Conservation (phyloP, 148 eudicot species). For the Silene conica region DNA sequence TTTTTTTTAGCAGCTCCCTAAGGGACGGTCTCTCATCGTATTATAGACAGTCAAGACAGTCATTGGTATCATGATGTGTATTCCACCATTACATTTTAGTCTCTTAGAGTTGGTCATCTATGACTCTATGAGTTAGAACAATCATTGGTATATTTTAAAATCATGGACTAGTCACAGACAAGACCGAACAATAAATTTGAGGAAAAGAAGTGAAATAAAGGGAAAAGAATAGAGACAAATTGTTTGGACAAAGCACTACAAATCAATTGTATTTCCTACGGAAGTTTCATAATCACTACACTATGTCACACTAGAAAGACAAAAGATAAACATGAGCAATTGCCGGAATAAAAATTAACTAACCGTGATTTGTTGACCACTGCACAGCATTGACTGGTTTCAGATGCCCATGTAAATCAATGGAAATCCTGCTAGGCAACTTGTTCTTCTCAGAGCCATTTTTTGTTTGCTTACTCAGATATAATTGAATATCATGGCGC, state of each 20-base stretch:
- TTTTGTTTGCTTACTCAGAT: slow-evolving; percentile 37
- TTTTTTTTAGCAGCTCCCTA: too few relatives aligned
- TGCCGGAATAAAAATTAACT: slow-evolving; percentile 16
- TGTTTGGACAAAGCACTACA: not conserved
- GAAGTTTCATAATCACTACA: not conserved
- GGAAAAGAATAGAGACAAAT: not conserved
- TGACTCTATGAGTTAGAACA: too few relatives aligned
- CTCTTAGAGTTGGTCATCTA: too few relatives aligned
- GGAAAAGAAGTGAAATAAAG: not conserved
- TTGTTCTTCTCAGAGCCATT: slow-evolving; percentile 19
- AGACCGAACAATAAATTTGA: not conserved
- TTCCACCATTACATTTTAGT: too few relatives aligned
- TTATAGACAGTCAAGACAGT: too few relatives aligned
- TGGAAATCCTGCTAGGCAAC: slow-evolving; percentile 36
- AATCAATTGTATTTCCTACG: not conserved
- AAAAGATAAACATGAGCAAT: not conserved
- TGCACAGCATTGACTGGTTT: slow-evolving; percentile 66
- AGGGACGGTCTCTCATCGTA: too few relatives aligned
- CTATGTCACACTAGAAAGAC: not conserved
- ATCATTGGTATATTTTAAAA: too few relatives aligned
- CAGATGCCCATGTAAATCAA: slow-evolving; percentile 51
- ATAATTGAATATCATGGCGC: slow-evolving; percentile 46
- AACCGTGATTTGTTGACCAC: slow-evolving; percentile 69
- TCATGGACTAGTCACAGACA: not conserved
- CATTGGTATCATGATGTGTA: too few relatives aligned